Percentiles rank a stretch among this genome's conserved stretches.
Evolutionary conservation across 768 basidiomycete genomes (phyloP).

Genomic region (Calocybe gangraenosa): DNA sequence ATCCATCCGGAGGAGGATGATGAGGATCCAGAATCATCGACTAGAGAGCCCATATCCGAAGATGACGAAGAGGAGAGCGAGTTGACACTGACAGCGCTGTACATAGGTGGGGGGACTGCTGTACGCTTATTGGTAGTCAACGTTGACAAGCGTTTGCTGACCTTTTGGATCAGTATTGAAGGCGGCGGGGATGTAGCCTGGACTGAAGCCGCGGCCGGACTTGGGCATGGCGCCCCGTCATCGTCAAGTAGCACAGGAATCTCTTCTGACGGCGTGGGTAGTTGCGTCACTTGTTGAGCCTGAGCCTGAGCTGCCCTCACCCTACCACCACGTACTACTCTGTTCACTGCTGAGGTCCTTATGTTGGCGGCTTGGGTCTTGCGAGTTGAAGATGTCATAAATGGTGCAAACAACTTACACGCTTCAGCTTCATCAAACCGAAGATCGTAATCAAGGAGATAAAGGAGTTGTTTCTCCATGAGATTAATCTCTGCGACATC

Average conservation of each 20-base stretch:
- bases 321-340: constrained; percentile 46
- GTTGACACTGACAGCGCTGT: constrained; percentile 38
- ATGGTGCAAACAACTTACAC: constrained; percentile 64
- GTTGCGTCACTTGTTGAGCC: constrained; percentile 32
- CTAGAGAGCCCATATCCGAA: constrained; percentile 57
- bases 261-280: constrained; percentile 38
- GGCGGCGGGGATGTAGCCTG: constrained; percentile 40
- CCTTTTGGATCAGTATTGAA: constrained; percentile 41
- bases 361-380: constrained; percentile 28
- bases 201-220: constrained; percentile 33
- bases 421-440: constrained; percentile 85
- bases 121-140: constrained; percentile 23
- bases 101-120: constrained; percentile 33
- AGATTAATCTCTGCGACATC: constrained; percentile 81
- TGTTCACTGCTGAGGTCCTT: constrained; percentile 48
- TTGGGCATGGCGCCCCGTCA: constrained; percentile 25
- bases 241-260: constrained; percentile 30
- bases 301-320: constrained; percentile 42
- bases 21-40: constrained; percentile 60
- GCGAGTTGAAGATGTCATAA: constrained; percentile 36
- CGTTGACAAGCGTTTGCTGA: constrained; percentile 42
- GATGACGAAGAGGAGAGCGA: constrained; percentile 32
- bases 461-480: constrained; percentile 96
- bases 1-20: constrained; percentile 52
- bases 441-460: constrained; percentile 88